phyloP scores from a whole-genome alignment of 1,139 yeast genomes.

The Blastobotrys aristatus region DNA sequence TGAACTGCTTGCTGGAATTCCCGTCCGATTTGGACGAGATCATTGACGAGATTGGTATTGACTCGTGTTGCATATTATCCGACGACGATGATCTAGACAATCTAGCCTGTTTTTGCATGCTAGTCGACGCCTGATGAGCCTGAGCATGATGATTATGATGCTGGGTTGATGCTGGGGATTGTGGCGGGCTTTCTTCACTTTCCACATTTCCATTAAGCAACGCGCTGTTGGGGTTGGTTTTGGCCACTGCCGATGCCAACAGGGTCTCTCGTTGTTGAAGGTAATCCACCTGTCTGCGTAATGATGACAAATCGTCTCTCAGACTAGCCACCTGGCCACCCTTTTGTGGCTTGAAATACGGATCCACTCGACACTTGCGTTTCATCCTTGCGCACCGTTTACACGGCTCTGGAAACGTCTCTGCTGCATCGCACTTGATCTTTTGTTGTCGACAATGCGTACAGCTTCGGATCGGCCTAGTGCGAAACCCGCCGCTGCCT shows the following conservation, averaged over 20 bases:
- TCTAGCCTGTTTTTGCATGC: neutral
- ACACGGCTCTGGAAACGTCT: constrained; percentile 77
- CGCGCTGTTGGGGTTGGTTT: constrained; percentile 22
- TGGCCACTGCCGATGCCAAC: constrained; percentile 24
- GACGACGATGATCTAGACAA: neutral
- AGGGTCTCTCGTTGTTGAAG: constrained; percentile 51
- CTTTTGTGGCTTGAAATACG: constrained; percentile 84
- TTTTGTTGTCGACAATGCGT: constrained; percentile 94
- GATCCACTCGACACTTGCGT: constrained; percentile 81
- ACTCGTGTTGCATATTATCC: neutral
- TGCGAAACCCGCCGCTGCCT: constrained; percentile 10
- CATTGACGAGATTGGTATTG: constrained; percentile 8
- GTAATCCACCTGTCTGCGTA: constrained; percentile 71
- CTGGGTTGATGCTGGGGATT: neutral
- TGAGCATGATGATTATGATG: neutral
- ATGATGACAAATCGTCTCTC: constrained; percentile 77
- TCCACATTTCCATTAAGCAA: constrained; percentile 1
- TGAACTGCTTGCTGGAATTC: neutral
- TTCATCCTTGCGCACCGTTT: constrained; percentile 77
- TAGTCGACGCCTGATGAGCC: too few relatives aligned
- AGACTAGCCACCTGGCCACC: constrained; percentile 84
- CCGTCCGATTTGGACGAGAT: constrained; percentile 11
- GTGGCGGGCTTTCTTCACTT: neutral
- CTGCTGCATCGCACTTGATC: constrained; percentile 87
- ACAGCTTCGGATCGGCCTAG: constrained; percentile 75